Percentiles rank a stretch among this genome's conserved stretches.
Conservation (phyloP, 495 filamentous ascomycete genomes). For the Staphylotrichum tortipilum region DNA sequence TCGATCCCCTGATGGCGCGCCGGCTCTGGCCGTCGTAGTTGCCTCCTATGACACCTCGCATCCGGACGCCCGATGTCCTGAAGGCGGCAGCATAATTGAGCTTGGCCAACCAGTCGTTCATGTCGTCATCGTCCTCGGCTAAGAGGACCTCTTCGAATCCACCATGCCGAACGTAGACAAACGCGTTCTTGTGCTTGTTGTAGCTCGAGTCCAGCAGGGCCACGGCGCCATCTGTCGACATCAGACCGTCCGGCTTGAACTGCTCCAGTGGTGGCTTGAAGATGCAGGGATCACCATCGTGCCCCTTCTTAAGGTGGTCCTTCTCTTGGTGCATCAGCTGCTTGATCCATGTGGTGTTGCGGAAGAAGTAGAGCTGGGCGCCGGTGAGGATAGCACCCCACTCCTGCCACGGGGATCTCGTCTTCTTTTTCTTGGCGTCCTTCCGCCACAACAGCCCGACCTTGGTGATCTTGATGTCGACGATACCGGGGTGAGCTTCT, state of each 20-base stretch:
- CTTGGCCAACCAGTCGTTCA: conserved; percentile 96
- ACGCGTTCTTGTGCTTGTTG: conserved; percentile 93
- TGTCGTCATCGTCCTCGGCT: conserved; percentile 77
- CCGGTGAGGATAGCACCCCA: conserved; percentile 95
- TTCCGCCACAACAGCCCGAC: conserved; percentile 95
- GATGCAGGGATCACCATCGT: conserved; percentile 60
- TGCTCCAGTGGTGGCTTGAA: conserved; percentile 83
- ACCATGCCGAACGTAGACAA: conserved; percentile 82
- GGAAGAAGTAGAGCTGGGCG: conserved; percentile 94
- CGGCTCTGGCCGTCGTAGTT: conserved; percentile 77
- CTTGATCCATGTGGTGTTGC: conserved; percentile 87
- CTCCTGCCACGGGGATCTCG: conserved; percentile 93
- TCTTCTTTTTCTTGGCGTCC: conserved; percentile 87
- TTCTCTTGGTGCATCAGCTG: conserved; percentile 80
- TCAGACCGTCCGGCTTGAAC: conserved; percentile 85
- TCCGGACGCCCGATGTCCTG: conserved; percentile 81
- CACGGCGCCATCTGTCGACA: conserved; percentile 88
- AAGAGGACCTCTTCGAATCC: conserved; percentile 86
- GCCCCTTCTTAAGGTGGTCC: conserved; percentile 59
- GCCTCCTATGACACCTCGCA: conserved; percentile 75
- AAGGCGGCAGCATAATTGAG: conserved; percentile 95
- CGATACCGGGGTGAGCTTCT: conserved; percentile 83
- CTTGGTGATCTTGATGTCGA: conserved; percentile 96
- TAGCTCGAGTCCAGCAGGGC: conserved; percentile 79
- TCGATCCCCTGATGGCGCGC: conserved; percentile 61